Evolutionary conservation across 208 protist genomes (phyloP).

Genomic region (Trypanosoma congolense): DNA sequence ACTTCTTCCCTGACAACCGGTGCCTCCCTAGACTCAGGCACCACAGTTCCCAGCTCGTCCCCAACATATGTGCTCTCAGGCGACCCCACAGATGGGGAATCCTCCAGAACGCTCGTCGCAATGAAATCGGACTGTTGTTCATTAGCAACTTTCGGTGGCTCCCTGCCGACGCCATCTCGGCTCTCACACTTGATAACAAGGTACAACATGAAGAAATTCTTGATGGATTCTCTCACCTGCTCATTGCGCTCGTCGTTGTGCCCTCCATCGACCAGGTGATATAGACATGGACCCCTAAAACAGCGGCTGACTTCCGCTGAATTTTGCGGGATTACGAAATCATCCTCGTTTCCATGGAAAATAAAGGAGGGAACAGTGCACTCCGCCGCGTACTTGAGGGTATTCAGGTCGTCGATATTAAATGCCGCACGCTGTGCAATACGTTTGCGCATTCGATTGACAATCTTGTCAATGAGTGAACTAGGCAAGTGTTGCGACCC

Average conservation of each 20-base stretch:
- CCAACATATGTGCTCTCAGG: too few relatives aligned
- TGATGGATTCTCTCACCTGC: constrained; percentile 70
- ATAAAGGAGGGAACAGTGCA: constrained; percentile 87
- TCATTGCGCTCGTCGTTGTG: constrained; percentile 90
- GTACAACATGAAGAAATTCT: constrained; percentile 79
- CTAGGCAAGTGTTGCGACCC: constrained; percentile 67
- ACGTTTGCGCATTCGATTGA: constrained; percentile 79
- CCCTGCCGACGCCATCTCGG: not conserved
- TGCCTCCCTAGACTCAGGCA: too few relatives aligned
- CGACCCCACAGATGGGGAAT: too few relatives aligned
- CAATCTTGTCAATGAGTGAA: constrained; percentile 62
- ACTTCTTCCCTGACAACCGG: too few relatives aligned
- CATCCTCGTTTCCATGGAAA: constrained; percentile 88
- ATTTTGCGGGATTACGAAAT: constrained; percentile 87
- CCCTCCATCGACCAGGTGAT: constrained; percentile 76
- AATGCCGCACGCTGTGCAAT: constrained; percentile 88
- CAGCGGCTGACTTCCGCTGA: constrained; percentile 55
- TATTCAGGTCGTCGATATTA: constrained; percentile 91
- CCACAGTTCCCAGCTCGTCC: too few relatives aligned
- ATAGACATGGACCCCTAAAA: constrained; percentile 58
- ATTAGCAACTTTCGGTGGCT: too few relatives aligned
- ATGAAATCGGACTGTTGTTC: too few relatives aligned
- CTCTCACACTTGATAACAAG: constrained; percentile 57
- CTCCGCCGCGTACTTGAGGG: constrained; percentile 70
- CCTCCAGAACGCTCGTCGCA: too few relatives aligned